phyloP scores from a whole-genome alignment of 169 alveolate genomes.

The Plasmodium vivax region DNA sequence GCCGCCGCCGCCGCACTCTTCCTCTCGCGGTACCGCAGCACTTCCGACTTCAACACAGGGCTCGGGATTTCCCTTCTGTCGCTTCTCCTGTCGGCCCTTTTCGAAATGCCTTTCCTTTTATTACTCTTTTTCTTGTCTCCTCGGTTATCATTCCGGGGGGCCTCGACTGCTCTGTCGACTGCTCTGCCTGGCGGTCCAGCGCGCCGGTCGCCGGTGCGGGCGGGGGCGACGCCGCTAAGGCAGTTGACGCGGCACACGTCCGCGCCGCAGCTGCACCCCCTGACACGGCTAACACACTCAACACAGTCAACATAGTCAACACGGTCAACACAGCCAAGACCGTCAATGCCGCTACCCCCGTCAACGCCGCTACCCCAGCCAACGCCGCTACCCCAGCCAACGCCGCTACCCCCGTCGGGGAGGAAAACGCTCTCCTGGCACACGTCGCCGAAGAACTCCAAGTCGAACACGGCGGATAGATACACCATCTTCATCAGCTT shows the following conservation, averaged over 20 bases:
- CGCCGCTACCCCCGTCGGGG: not conserved
- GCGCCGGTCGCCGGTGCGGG: not conserved
- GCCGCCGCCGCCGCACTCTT: not conserved
- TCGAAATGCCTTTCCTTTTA: not conserved
- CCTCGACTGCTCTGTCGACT: not conserved
- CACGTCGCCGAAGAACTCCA: not conserved
- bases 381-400: too few species aligned
- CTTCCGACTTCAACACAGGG: not conserved
- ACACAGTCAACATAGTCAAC: not conserved
- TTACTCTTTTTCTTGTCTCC: not conserved
- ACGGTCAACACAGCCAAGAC: not conserved
- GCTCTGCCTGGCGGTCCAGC: not conserved
- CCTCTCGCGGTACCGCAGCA: not conserved
- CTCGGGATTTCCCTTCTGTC: not conserved
- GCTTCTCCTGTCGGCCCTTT: not conserved
- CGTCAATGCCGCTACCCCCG: not conserved
- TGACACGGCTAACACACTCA: not conserved
- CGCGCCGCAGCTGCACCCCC: not conserved
- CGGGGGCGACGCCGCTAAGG: not conserved
- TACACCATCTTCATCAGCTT: conserved; percentile 44
- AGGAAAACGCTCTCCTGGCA: not conserved
- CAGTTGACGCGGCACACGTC: too few species aligned
- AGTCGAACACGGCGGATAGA: conserved; percentile 36
- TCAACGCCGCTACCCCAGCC: too few species aligned
- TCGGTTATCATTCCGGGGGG: not conserved